Evolutionary conservation across 768 basidiomycete species (phyloP).

Genomic region (Hygrocybe coccinea): DNA sequence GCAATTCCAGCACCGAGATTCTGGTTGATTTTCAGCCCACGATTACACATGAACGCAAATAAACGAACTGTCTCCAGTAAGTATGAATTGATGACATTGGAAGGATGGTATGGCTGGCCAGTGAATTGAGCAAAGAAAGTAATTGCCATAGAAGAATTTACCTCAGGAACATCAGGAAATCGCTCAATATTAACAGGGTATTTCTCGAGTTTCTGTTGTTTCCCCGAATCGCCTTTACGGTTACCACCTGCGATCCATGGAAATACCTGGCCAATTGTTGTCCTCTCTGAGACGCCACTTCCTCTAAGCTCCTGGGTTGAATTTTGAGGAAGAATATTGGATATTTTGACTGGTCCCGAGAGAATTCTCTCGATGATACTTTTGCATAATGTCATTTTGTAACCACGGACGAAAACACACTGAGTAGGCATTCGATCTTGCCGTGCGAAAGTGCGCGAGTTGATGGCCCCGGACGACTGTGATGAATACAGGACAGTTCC

Average conservation of each 20-base stretch:
- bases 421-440: conserved; percentile 7
- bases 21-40: background rate
- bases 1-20: conserved; percentile 9
- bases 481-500: background rate
- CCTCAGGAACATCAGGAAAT: background rate
- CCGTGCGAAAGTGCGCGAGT: conserved; percentile 9
- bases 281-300: background rate
- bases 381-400: background rate
- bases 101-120: conserved; percentile 15
- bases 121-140: background rate
- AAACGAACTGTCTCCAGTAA: conserved; percentile 12
- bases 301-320: too few relatives aligned
- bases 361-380: background rate
- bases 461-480: background rate
- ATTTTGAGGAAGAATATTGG: background rate
- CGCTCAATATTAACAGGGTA: too few relatives aligned
- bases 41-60: background rate
- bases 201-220: too few relatives aligned
- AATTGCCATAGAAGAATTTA: background rate
- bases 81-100: conserved; percentile 12
- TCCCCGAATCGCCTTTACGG: too few relatives aligned
- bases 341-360: background rate
- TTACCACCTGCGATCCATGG: too few relatives aligned
- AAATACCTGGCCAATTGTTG: too few relatives aligned
- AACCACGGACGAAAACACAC: conserved; percentile 11